Evolutionary conservation across 1,284 basidiomycete genomes (phyloP), one percentile per base, ranked within the genome.

Genomic region (Puccinia novopanici): DNA sequence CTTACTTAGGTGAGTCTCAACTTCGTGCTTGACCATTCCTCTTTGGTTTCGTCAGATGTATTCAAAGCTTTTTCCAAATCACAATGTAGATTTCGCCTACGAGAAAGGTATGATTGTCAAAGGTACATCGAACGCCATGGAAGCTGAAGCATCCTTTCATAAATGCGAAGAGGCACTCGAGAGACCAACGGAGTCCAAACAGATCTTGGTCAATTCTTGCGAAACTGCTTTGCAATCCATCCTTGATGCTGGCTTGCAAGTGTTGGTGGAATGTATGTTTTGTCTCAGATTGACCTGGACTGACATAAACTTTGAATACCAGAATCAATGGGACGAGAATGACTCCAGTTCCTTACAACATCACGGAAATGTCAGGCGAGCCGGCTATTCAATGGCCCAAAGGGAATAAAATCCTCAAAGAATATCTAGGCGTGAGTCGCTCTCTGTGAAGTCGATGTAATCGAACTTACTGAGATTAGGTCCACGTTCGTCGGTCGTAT

Each of bases 1-100:
- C 94, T 17, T 98, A 94, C 85, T 87, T 95, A 75, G 93, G 97
- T 82, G 97, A 92, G 85, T 91, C 92, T 17, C 89, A 93, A 75
- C 90, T 92, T 82, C 90, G 92, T 86, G 98, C 30, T 88, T 98
- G 78, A 82, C 90, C 90, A 34, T 90, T 92, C 0, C 88, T 50
- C 19, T 52, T 48, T 9, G 3, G 6, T n/a, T 37, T 12, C 40
- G 30, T 34, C 40, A 30, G 37, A 42, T 55, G 37, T 54, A 17
- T 57, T 37, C 50, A 10, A 9, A 45, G 40, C 15, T 42, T 2
- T 65, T 3, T 37, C 45, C 19, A 63, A 63, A 63, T 22, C 34
- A 63, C 17, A 40, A 63, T 17, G 30, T 52, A 77, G 75, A 77
- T 34, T 77, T 54, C 34, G 75, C 75, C n/a, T 70, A 77, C 52